These are phyloP conservation scores for Viola pubescens DNA, from an alignment of 441 rosid genomes.

Conservation along the genomic window DNA sequence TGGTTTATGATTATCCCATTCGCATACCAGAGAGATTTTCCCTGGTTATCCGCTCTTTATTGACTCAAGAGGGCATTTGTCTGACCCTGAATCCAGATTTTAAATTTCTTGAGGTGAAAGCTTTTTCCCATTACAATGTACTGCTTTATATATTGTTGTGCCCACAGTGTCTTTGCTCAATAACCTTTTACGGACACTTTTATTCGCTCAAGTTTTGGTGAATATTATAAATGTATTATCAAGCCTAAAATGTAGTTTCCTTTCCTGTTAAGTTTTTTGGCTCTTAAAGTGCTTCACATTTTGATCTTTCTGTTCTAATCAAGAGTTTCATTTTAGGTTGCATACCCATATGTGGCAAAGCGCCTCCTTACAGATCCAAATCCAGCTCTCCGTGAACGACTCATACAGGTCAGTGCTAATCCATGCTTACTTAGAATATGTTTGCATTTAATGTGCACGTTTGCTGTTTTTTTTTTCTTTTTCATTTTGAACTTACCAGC, in stretches of 20 bases:
- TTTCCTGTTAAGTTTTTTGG: not conserved
- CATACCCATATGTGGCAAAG: constrained; percentile 93
- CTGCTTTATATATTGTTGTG: not conserved
- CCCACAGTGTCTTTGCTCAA: not conserved
- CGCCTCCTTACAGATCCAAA: constrained; percentile 91
- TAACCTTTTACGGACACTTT: not conserved
- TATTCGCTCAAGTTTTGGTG: too few relatives aligned
- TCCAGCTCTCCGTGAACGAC: constrained; percentile 91
- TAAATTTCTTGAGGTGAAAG: constrained; percentile 87
- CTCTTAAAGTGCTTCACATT: not conserved
- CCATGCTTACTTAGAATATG: constrained; percentile 1
- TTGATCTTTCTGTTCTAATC: constrained; percentile 6
- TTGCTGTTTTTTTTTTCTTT: not conserved
- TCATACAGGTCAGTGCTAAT: constrained; percentile 60
- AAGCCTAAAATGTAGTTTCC: not conserved
- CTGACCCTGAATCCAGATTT: constrained; percentile 84
- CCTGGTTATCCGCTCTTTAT: constrained; percentile 83
- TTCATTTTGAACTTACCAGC: too few relatives aligned
- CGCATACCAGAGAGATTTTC: constrained; percentile 97
- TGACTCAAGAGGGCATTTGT: constrained; percentile 95
- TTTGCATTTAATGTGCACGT: not conserved
- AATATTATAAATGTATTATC: too few relatives aligned
- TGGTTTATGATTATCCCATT: constrained; percentile 86
- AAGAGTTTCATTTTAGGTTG: constrained; percentile 46
- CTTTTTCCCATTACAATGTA: not conserved